Percentiles rank a stretch among this genome's conserved stretches.
Evolutionary conservation across 2,329 filamentous ascomycete species (phyloP).

Genomic region (Metarhizium robertsii): DNA sequence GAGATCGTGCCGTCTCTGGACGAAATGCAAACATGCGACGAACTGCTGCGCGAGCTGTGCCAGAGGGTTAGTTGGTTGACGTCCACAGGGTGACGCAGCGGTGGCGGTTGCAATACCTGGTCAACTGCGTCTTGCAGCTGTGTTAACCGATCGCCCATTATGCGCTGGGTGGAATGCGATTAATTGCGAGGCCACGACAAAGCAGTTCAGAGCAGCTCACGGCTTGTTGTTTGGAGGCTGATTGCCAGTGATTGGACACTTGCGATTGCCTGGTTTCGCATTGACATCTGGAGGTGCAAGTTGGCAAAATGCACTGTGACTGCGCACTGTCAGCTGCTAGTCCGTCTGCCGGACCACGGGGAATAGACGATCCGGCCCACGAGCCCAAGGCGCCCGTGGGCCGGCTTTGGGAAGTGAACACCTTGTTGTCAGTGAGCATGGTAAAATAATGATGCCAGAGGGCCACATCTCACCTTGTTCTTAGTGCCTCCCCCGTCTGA

Average conservation of each 20-base stretch:
- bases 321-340: not conserved
- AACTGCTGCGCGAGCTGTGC: slow-evolving; percentile 58
- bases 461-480: slow-evolving; percentile 6
- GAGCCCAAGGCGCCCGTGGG: not conserved
- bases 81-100: not conserved
- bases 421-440: slow-evolving; percentile 21
- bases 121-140: slow-evolving; percentile 81
- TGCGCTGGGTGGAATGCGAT: slow-evolving; percentile 7
- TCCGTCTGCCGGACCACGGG: slow-evolving; percentile 6
- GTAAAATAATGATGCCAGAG: slow-evolving; percentile 5
- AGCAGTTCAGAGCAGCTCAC: not conserved
- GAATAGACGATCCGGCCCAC: slow-evolving; percentile 19
- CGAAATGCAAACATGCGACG: slow-evolving; percentile 56
- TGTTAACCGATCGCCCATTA: slow-evolving; percentile 68
- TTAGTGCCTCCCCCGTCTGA: not conserved
- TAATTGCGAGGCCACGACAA: not conserved
- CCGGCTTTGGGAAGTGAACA: slow-evolving; percentile 23
- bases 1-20: slow-evolving; percentile 60
- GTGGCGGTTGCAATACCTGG: slow-evolving; percentile 41
- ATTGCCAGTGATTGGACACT: not conserved
- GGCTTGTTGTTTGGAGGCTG: not conserved
- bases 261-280: too few species aligned
- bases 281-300: not conserved
- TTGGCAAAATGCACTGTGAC: not conserved
- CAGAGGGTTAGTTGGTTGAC: slow-evolving; percentile 1